phyloP scores from a whole-genome alignment of 1,284 basidiomycete genomes.

The Microbotryum scabiosae region DNA sequence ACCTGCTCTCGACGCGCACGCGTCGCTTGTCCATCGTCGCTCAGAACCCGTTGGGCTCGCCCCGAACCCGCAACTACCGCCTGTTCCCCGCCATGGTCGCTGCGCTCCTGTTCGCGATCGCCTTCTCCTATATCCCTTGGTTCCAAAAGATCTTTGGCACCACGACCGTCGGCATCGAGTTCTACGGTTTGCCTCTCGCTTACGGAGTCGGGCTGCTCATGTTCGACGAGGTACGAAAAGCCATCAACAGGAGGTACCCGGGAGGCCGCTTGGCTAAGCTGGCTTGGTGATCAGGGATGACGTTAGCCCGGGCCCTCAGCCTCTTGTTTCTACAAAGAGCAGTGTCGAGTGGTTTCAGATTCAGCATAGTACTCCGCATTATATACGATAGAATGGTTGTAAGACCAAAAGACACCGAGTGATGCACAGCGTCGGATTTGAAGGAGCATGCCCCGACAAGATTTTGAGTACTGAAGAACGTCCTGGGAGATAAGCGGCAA shows the following conservation, averaged over 20 bases:
- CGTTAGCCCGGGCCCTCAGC: too few relatives aligned
- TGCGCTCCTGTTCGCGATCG: constrained; percentile 45
- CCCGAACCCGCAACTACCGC: constrained; percentile 41
- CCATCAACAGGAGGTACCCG: too few relatives aligned
- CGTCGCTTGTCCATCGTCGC: constrained; percentile 48
- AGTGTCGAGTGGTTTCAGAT: too few relatives aligned
- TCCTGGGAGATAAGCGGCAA: too few relatives aligned
- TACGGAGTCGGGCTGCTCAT: constrained; percentile 41
- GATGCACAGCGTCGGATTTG: too few relatives aligned
- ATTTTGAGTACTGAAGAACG: too few relatives aligned
- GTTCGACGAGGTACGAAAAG: constrained; percentile 38
- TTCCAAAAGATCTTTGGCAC: constrained; percentile 51
- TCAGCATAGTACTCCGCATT: too few relatives aligned
- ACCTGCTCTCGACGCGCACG: constrained; percentile 48
- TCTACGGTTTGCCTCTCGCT: constrained; percentile 48
- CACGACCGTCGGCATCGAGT: constrained; percentile 48
- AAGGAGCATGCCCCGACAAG: too few relatives aligned
- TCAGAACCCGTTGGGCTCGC: constrained; percentile 43
- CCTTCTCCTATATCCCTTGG: constrained; percentile 26
- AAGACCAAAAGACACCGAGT: too few relatives aligned
- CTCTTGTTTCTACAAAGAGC: not conserved
- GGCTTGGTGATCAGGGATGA: too few relatives aligned
- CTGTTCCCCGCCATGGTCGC: constrained; percentile 48
- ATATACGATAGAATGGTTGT: too few relatives aligned
- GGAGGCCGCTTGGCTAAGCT: too few relatives aligned